Percentiles rank a stretch among this genome's conserved stretches.
Conservation (phyloP, 1,139 yeast species). For the Geotrichum klebahnii region DNA sequence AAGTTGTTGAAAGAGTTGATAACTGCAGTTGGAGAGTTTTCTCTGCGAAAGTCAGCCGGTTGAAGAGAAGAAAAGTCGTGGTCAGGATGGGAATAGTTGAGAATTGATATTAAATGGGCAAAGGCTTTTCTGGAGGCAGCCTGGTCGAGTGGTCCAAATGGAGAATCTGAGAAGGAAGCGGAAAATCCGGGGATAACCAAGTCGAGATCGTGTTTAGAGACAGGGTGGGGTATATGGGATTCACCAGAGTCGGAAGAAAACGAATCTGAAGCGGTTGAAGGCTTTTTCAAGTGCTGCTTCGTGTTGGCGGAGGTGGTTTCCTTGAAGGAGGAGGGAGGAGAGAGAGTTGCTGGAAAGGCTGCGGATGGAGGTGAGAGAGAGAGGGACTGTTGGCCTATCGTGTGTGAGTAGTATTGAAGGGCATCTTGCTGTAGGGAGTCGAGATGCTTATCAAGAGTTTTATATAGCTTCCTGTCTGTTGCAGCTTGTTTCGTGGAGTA, state of each 20-base stretch:
- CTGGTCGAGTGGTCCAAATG: constrained; percentile 88
- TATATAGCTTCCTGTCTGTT: constrained; percentile 80
- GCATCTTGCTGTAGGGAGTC: constrained; percentile 29
- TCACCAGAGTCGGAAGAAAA: too few species aligned
- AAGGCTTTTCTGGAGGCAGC: constrained; percentile 81
- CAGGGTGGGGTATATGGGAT: too few species aligned
- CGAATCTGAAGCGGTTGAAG: constrained; percentile 11
- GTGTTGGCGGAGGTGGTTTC: constrained; percentile 9
- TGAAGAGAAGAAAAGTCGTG: constrained; percentile 86
- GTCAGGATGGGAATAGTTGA: constrained; percentile 91
- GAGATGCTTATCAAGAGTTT: constrained; percentile 74
- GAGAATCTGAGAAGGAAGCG: constrained; percentile 48
- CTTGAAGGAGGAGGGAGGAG: constrained; percentile 18
- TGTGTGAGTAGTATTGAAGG: constrained; percentile 19
- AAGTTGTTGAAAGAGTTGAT: constrained; percentile 75
- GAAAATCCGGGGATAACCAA: constrained; percentile 15
- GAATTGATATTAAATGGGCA: constrained; percentile 83
- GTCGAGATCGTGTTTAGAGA: constrained; percentile 5
- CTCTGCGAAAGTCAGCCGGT: constrained; percentile 75
- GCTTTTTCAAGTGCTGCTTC: constrained; percentile 11
- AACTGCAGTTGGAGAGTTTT: constrained; percentile 49
- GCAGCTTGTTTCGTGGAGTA: constrained; percentile 93
- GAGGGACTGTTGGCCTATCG: constrained; percentile 24
- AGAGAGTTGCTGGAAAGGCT: constrained; percentile 4
- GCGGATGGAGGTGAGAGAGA: constrained; percentile 23